Percentiles rank a stretch among this genome's conserved stretches.
Conservation (phyloP, 1,284 basidiomycete species). For the Laetiporus sulphureus region DNA sequence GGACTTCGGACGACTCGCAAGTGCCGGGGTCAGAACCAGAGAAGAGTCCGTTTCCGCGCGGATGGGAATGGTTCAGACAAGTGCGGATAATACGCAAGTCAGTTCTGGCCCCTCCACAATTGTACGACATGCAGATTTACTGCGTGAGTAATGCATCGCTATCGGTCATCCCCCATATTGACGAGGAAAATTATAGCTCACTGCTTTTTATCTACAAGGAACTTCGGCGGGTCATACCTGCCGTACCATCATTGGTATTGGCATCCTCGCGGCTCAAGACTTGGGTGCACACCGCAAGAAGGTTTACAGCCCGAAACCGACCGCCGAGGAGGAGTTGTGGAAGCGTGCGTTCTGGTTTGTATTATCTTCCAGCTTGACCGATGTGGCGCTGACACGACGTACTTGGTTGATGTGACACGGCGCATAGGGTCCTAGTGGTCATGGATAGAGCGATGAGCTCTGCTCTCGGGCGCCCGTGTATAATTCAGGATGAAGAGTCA, state of each 20-base stretch:
- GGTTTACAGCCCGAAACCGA: slow-evolving; percentile 23
- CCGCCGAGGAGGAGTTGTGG: slow-evolving; percentile 40
- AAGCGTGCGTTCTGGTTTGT: slow-evolving; percentile 70
- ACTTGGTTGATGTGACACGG: neutral
- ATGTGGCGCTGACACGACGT: neutral
- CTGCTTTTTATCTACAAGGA: slow-evolving; percentile 34
- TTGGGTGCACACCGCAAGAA: slow-evolving; percentile 37
- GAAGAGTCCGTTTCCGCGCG: slow-evolving; percentile 48
- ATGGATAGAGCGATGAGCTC: slow-evolving; percentile 64
- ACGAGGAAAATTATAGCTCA: slow-evolving; percentile 20
- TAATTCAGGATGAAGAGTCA: slow-evolving; percentile 82
- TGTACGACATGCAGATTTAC: slow-evolving; percentile 67
- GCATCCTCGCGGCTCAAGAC: slow-evolving; percentile 42
- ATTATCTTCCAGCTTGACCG: neutral
- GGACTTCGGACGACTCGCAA: slow-evolving; percentile 62
- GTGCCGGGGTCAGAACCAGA: slow-evolving; percentile 44
- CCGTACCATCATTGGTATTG: slow-evolving; percentile 48
- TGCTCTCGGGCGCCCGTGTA: slow-evolving; percentile 73
- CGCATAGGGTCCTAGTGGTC: slow-evolving; percentile 49
- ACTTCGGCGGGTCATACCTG: slow-evolving; percentile 44
- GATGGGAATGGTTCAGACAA: slow-evolving; percentile 72
- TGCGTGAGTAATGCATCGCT: slow-evolving; percentile 21
- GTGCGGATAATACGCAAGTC: slow-evolving; percentile 52
- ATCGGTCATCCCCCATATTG: neutral
- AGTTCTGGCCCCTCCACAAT: slow-evolving; percentile 47